A percentile compares a stretch with the other conserved stretches of the same genome.
phyloP scores from a whole-genome alignment of 768 basidiomycete species.

The Rhodotorula graminis region DNA sequence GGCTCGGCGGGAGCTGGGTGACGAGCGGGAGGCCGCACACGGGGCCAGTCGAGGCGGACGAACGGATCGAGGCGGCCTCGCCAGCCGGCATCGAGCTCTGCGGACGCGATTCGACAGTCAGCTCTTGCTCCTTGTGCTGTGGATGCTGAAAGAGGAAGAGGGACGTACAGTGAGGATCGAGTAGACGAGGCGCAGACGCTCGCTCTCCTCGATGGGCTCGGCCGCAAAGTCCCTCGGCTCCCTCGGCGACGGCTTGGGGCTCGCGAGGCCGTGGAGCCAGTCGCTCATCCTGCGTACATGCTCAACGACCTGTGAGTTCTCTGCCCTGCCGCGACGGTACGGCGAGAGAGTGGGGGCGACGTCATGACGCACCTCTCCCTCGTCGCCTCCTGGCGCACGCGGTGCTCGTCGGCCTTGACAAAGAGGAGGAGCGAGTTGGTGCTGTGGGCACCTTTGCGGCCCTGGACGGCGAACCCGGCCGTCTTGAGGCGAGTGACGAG shows the following conservation, averaged over 20 bases:
- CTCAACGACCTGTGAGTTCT: not conserved
- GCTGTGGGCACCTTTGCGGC: conserved; percentile 62
- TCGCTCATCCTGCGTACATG: conserved; percentile 56
- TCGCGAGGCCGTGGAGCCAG: conserved; percentile 63
- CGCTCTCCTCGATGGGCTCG: conserved; percentile 58
- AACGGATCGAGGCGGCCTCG: conserved; percentile 60
- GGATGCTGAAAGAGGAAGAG: not conserved
- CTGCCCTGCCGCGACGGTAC: too few relatives aligned
- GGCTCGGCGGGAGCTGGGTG: conserved; percentile 2
- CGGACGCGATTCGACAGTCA: not conserved
- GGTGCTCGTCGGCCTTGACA: conserved; percentile 62
- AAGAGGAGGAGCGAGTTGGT: conserved; percentile 70
- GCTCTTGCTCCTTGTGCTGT: not conserved
- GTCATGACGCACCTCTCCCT: conserved; percentile 62
- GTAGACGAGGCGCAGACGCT: conserved; percentile 75
- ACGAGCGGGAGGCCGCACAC: conserved; percentile 27
- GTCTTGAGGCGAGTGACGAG: conserved; percentile 60
- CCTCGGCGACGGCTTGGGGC: conserved; percentile 50
- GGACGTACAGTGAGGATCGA: conserved; percentile 56
- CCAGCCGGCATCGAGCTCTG: conserved; percentile 47
- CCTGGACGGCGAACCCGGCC: conserved; percentile 66
- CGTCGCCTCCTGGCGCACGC: conserved; percentile 62
- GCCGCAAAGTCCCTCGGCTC: conserved; percentile 52
- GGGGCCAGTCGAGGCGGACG: conserved; percentile 51
- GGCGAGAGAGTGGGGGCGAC: not conserved